Conservation (phyloP, 805 yeast genomes). For the Lipomyces oligophaga region DNA sequence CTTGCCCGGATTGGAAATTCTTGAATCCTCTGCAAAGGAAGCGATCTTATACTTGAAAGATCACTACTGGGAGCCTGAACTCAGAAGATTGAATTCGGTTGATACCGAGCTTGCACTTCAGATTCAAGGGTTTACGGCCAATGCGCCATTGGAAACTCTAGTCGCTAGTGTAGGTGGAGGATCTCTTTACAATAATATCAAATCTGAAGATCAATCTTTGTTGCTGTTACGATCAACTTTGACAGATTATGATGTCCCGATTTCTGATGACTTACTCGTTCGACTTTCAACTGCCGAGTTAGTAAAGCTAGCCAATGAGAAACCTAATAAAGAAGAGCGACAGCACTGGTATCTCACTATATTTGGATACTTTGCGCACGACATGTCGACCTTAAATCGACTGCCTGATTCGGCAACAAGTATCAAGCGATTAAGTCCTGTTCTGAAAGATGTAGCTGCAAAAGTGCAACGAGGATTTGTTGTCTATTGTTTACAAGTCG, state of each 20-base stretch:
- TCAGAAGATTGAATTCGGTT: conserved; percentile 2
- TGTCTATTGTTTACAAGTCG: too few species aligned
- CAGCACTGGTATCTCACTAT: background rate
- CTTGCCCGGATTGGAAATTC: conserved; percentile 64
- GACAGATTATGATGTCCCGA: too few species aligned
- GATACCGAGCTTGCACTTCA: background rate
- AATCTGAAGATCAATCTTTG: conserved; percentile 1
- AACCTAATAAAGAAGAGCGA: too few species aligned
- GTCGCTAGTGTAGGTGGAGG: background rate
- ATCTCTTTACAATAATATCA: background rate
- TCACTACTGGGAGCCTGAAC: conserved; percentile 59
- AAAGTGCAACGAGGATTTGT: too few species aligned
- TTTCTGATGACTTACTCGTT: too few species aligned
- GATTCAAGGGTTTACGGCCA: background rate
- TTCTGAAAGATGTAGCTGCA: background rate
- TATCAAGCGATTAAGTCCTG: conserved; percentile 1
- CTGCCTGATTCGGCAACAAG: background rate
- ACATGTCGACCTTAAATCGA: background rate
- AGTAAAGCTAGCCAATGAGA: too few species aligned
- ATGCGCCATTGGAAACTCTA: background rate
- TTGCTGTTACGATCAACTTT: background rate
- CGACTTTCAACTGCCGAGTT: too few species aligned
- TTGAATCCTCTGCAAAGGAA: conserved; percentile 54
- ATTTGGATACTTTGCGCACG: background rate
- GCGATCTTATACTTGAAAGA: conserved; percentile 74